Conservation (phyloP, 2,329 filamentous ascomycete genomes). For the Apiospora hydei region DNA sequence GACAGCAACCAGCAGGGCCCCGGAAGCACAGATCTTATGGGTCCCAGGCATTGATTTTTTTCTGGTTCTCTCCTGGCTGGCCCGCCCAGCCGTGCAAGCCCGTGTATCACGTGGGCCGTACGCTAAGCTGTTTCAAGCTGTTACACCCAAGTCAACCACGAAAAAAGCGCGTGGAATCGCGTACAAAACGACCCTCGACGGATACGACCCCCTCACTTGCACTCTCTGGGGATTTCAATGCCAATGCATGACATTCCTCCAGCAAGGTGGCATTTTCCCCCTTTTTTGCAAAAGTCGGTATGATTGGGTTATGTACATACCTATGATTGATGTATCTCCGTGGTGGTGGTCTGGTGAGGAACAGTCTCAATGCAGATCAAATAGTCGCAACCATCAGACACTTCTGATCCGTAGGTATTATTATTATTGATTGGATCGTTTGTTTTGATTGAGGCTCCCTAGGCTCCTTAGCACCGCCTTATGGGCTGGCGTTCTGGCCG, state of each 20-base stretch:
- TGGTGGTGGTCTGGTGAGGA: not conserved
- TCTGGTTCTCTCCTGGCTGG: not conserved
- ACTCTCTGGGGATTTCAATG: constrained; percentile 5
- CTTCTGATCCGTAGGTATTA: too few species aligned
- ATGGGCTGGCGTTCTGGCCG: constrained; percentile 12
- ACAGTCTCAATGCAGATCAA: not conserved
- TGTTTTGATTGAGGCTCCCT: constrained; percentile 19
- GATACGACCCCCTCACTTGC: not conserved
- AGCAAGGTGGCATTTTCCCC: not conserved
- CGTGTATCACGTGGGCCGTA: constrained; percentile 11
- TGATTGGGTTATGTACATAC: not conserved
- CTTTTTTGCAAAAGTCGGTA: not conserved
- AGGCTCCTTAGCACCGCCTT: not conserved
- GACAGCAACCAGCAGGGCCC: constrained; percentile 8
- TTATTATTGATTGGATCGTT: too few species aligned
- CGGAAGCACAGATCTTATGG: constrained; percentile 7
- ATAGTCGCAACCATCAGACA: not conserved
- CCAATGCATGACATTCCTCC: constrained; percentile 19
- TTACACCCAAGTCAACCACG: constrained; percentile 6
- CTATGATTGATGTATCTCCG: not conserved
- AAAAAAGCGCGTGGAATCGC: constrained; percentile 14
- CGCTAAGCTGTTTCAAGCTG: constrained; percentile 16
- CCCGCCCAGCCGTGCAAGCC: not conserved
- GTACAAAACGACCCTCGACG: not conserved
- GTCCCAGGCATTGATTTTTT: not conserved